Evolutionary conservation across 2,329 filamentous ascomycete species (phyloP).

Genomic region (Akanthomyces lecanii): DNA sequence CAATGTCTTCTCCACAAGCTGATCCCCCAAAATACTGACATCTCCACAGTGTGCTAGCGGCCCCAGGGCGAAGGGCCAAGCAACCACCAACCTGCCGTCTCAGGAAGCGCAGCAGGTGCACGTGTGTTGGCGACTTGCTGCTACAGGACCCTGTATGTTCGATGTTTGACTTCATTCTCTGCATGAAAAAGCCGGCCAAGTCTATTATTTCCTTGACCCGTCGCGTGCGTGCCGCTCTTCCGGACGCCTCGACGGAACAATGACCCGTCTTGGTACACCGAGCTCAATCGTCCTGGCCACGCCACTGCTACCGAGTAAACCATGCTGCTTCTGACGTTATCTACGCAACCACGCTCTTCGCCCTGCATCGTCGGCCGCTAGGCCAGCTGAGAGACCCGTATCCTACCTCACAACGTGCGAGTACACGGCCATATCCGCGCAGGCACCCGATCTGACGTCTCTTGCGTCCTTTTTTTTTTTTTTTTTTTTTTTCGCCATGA

Average conservation of each 20-base stretch:
- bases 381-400: background rate
- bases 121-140: background rate
- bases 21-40: background rate
- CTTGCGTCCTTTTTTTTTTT: background rate
- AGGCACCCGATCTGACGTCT: background rate
- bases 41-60: background rate
- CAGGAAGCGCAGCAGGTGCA: background rate
- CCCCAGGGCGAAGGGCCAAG: background rate
- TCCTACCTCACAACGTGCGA: background rate
- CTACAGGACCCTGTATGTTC: background rate
- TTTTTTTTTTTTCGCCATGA: background rate
- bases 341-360: background rate
- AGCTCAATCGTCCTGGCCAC: background rate
- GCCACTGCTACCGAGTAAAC: background rate
- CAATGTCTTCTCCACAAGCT: background rate
- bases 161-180: background rate
- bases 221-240: slow-evolving; percentile 8
- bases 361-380: slow-evolving; percentile 4
- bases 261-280: slow-evolving; percentile 5
- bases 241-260: background rate
- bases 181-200: background rate
- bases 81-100: background rate
- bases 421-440: background rate
- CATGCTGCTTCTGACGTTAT: too few species aligned
- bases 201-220: background rate